phyloP scores from a whole-genome alignment of 1,284 basidiomycete species.

The Ceratobasidium sp. region DNA sequence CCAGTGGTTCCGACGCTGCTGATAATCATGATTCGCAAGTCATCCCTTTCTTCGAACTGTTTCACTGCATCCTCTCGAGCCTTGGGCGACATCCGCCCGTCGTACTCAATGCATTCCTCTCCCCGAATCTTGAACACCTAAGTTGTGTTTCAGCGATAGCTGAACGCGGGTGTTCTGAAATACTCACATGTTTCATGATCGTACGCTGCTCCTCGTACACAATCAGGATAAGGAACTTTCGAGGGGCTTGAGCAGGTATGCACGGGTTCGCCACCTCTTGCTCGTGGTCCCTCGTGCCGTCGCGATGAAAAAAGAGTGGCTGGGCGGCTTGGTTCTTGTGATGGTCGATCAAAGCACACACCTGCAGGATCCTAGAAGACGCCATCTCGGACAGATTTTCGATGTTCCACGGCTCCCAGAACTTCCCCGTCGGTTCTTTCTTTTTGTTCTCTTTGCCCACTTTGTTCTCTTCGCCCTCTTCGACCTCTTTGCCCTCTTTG shows the following conservation, averaged over 20 bases:
- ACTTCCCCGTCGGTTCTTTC: neutral
- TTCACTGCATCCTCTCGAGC: neutral
- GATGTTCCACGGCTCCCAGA: constrained; percentile 3
- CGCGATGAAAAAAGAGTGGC: constrained; percentile 19
- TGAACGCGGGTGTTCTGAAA: neutral
- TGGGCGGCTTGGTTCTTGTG: neutral
- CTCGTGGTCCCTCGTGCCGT: neutral
- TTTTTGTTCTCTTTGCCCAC: no score
- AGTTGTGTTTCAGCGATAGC: neutral
- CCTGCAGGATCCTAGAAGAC: neutral
- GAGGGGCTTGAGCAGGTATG: neutral
- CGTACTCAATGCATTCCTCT: neutral
- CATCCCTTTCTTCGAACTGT: neutral
- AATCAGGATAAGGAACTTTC: constrained; percentile 21
- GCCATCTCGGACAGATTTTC: neutral
- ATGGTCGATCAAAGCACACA: neutral
- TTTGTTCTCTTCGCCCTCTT: neutral
- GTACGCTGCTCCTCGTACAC: constrained; percentile 8
- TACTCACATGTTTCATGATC: neutral
- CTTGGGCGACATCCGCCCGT: neutral
- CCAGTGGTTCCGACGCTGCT: constrained; percentile 23
- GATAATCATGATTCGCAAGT: constrained; percentile 1
- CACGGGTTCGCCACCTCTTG: neutral
- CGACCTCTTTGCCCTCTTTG: neutral
- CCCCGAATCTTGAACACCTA: neutral